Evolutionary conservation across 2,329 filamentous ascomycete genomes (phyloP).

Genomic region (Botryotinia globosa): DNA sequence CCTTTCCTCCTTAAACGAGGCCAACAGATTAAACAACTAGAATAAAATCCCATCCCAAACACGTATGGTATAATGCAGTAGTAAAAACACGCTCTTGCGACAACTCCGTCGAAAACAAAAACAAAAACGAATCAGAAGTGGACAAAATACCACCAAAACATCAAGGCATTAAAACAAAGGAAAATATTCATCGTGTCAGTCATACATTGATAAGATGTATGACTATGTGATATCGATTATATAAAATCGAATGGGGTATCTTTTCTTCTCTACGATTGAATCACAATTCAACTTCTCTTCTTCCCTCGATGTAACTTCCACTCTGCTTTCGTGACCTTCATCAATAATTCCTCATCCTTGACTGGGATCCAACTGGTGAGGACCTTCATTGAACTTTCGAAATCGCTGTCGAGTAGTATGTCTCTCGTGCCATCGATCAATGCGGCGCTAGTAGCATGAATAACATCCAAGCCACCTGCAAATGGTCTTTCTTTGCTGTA

Average conservation of each 20-base stretch:
- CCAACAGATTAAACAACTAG: slow-evolving; percentile 1
- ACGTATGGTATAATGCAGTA: slow-evolving; percentile 21
- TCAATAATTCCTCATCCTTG: slow-evolving; percentile 88
- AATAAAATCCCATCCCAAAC: not conserved
- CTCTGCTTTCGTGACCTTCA: slow-evolving; percentile 85
- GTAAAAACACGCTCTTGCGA: not conserved
- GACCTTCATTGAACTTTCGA: slow-evolving; percentile 97
- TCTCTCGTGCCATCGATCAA: slow-evolving; percentile 88
- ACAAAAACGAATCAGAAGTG: not conserved
- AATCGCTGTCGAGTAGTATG: slow-evolving; percentile 86
- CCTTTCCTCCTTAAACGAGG: not conserved
- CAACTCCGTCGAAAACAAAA: not conserved
- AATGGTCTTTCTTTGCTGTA: slow-evolving; percentile 43
- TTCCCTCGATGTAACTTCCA: slow-evolving; percentile 65
- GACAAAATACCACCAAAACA: not conserved
- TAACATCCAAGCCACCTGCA: slow-evolving; percentile 71
- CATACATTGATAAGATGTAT: not conserved
- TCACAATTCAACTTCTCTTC: slow-evolving; percentile 30
- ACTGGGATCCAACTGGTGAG: slow-evolving; percentile 92
- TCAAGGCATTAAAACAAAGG: slow-evolving; percentile 12
- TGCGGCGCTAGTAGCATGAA: slow-evolving; percentile 87
- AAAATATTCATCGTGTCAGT: slow-evolving; percentile 8
- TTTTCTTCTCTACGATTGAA: not conserved
- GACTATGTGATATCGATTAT: not conserved
- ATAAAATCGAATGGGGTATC: not conserved